These are phyloP conservation scores for Tylopilus plumbeoviolaceoides DNA, from an alignment of 768 basidiomycete species.

Conservation along the genomic window DNA sequence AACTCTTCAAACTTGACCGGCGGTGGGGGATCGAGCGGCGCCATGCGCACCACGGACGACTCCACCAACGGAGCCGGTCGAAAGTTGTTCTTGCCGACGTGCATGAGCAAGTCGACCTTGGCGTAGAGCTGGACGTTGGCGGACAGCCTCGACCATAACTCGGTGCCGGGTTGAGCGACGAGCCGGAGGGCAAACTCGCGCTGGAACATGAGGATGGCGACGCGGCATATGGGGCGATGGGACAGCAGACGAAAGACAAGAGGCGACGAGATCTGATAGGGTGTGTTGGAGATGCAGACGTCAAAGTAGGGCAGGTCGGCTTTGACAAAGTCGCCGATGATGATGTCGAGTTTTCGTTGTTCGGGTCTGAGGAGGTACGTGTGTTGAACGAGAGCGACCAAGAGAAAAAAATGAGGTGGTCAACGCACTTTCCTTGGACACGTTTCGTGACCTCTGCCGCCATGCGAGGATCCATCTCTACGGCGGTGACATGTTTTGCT, in stretches of 20 bases:
- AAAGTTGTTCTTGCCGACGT: constrained; percentile 96
- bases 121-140: constrained; percentile 98
- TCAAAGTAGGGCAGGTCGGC: constrained; percentile 98
- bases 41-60: constrained; percentile 85
- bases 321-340: constrained; percentile 98
- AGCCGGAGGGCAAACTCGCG: constrained; percentile 95
- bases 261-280: constrained; percentile 98
- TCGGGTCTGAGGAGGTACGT: constrained; percentile 60
- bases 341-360: constrained; percentile 90
- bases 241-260: constrained; percentile 96
- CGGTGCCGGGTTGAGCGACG: constrained; percentile 76
- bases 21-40: constrained; percentile 91
- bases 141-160: constrained; percentile 89
- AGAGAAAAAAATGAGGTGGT: not conserved
- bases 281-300: constrained; percentile 98
- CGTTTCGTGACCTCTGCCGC: constrained; percentile 96
- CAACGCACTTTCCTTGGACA: constrained; percentile 92
- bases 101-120: constrained; percentile 93
- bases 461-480: constrained; percentile 99
- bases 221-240: constrained; percentile 89
- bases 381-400: not conserved
- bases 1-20: constrained; percentile 97
- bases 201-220: constrained; percentile 99
- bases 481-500: constrained; percentile 87
- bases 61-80: constrained; percentile 94